phyloP scores from a whole-genome alignment of 371 early-diverging fungal species.

The Haplosporangium sp. region DNA sequence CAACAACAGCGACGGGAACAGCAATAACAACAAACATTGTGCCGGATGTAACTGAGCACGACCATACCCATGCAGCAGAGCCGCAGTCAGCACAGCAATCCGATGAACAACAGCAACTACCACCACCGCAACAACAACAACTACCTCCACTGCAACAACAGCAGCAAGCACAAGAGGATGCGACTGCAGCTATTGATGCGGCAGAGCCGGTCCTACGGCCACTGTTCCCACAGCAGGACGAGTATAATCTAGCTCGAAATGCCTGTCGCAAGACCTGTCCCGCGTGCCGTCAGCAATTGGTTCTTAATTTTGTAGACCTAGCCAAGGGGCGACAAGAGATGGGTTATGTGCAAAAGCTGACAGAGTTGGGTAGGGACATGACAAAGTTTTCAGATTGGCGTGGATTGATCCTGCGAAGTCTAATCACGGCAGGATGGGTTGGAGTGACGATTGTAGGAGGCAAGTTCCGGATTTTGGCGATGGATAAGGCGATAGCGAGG shows the following conservation, averaged over 20 bases:
- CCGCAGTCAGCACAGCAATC: too few species aligned
- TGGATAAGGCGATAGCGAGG: constrained; percentile 45
- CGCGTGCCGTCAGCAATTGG: constrained; percentile 48
- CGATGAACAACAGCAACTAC: not conserved
- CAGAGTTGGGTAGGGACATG: constrained; percentile 41
- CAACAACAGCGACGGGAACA: constrained; percentile 1
- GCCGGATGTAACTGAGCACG: too few species aligned
- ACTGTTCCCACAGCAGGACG: constrained; percentile 39
- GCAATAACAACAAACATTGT: constrained; percentile 3
- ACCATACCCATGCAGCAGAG: constrained; percentile 3
- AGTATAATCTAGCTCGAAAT: constrained; percentile 20
- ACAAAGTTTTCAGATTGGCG: constrained; percentile 54
- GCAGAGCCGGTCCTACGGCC: constrained; percentile 47
- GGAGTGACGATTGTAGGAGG: constrained; percentile 51
- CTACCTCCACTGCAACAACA: not conserved
- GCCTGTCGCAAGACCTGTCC: constrained; percentile 52
- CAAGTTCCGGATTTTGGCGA: constrained; percentile 45
- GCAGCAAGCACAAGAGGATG: not conserved
- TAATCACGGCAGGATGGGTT: constrained; percentile 54
- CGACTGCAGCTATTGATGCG: constrained; percentile 8
- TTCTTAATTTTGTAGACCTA: constrained; percentile 51
- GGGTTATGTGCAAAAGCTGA: constrained; percentile 34
- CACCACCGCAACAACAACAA: constrained; percentile 6
- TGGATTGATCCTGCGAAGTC: constrained; percentile 35
- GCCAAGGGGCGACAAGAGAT: constrained; percentile 48